Evolutionary conservation across 352 stramenopile genomes (phyloP).

Genomic region (Phytopythium vexans): DNA sequence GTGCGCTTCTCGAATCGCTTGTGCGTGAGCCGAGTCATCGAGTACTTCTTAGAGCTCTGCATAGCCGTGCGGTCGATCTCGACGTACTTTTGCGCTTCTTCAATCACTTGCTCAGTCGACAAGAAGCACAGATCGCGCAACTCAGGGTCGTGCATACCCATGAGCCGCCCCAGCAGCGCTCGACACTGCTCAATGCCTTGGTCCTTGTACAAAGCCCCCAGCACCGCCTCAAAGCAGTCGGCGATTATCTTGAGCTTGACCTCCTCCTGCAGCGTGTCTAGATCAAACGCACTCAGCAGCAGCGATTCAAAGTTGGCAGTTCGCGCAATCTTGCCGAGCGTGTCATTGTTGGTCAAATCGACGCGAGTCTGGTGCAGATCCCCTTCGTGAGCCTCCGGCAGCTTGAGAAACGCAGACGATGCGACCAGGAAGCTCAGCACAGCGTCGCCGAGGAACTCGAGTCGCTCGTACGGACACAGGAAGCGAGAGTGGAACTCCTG

Average conservation of each 20-base stretch:
- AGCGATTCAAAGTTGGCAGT: slow-evolving; percentile 73
- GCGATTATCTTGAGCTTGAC: slow-evolving; percentile 73
- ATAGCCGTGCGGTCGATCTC: slow-evolving; percentile 51
- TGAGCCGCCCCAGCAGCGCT: slow-evolving; percentile 55
- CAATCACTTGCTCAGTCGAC: slow-evolving; percentile 46
- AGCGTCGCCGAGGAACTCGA: slow-evolving; percentile 83
- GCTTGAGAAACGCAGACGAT: slow-evolving; percentile 76
- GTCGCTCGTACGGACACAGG: slow-evolving; percentile 76
- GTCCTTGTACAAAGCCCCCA: slow-evolving; percentile 81
- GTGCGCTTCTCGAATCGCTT: slow-evolving; percentile 47
- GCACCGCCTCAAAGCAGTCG: slow-evolving; percentile 78
- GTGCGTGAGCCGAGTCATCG: slow-evolving; percentile 39
- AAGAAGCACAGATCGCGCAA: slow-evolving; percentile 58
- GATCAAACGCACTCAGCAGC: slow-evolving; percentile 68
- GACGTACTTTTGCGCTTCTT: slow-evolving; percentile 40
- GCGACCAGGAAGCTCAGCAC: slow-evolving; percentile 84
- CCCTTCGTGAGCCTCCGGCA: slow-evolving; percentile 60
- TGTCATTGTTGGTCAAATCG: slow-evolving; percentile 77
- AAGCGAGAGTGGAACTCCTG: slow-evolving; percentile 77
- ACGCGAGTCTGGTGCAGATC: slow-evolving; percentile 68
- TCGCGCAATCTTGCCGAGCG: slow-evolving; percentile 71
- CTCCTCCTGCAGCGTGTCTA: slow-evolving; percentile 44
- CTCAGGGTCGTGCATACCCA: slow-evolving; percentile 52
- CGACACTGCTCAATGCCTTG: slow-evolving; percentile 71
- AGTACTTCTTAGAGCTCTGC: slow-evolving; percentile 48